Base-by-base conservation (phyloP, 2,329 filamentous ascomycete species). In the Akanthomyces muscarius region DNA sequence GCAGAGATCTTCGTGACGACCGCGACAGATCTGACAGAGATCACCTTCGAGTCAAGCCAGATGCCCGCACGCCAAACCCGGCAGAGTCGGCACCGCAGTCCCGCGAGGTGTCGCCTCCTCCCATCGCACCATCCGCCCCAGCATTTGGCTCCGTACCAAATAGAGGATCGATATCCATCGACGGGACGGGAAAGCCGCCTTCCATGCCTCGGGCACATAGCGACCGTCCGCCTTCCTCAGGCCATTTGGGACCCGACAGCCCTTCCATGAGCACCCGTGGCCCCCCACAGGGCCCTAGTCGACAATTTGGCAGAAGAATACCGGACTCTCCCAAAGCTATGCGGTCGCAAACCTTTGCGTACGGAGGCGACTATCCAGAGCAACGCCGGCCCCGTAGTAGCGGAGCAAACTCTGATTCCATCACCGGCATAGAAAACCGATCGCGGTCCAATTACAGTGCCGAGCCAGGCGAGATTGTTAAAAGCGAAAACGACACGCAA, bases 61-160 rank as follows among this genome's bases (percentile, higher is more conserved):
- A 86, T 62, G 69, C 68, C 51, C 79, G 83, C 51, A 75, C 76
- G 33, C 80, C 81, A 2, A 73, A 76, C 8, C 74, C 76, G 0
- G 81, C 83, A 58, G 84, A 86, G 58, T 75, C 77, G 3, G 76
- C 78, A 4, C 71, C 78, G 1, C 75, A 77, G 23, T 71, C 75
- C 30, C 80, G 83, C 67, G 83, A 85, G 55, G 78, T 83, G 16
- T 86, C 84, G 5, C 83, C 83, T 3, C 83, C 84, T 10, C 83
- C 83, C 0, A 71, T 85, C 14, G 83, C 83, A 5, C 83, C 84
- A 3, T 83, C 84, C 0, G 83, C 83, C 3, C 83, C 84, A 14
- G 82, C 83, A 3, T 86, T 85, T 68, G 84, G 83, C 11, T 80
- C 83, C 6, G 78, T 84, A 5, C 81, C 81, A 0, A 82, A 78